Percentiles rank a stretch among this genome's conserved stretches.
phyloP scores from a whole-genome alignment of 805 yeast species.

The Blastobotrys peoriensis region DNA sequence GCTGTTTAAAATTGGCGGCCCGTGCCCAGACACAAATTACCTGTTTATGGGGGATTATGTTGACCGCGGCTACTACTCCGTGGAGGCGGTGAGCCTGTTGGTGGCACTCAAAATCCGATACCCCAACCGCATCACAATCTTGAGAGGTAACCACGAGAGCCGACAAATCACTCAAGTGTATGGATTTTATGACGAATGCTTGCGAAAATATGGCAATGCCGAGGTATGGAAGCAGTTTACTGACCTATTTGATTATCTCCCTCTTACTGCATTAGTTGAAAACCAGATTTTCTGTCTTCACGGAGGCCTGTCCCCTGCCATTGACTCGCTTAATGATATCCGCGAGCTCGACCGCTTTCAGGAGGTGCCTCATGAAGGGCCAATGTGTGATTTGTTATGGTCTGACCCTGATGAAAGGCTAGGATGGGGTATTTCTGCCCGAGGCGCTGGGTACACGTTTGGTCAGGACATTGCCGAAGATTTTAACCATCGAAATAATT shows the following conservation, averaged over 20 bases:
- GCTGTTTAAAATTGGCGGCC: slow-evolving; percentile 88
- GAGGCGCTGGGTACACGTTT: slow-evolving; percentile 98
- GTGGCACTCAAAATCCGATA: slow-evolving; percentile 90
- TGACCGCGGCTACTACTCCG: slow-evolving; percentile 82
- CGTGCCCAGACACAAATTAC: slow-evolving; percentile 86
- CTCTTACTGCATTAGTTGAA: slow-evolving; percentile 88
- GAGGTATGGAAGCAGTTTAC: slow-evolving; percentile 91
- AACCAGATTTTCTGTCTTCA: slow-evolving; percentile 86
- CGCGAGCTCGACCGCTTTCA: slow-evolving; percentile 86
- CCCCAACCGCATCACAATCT: slow-evolving; percentile 84
- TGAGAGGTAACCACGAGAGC: slow-evolving; percentile 93
- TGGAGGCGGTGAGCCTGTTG: slow-evolving; percentile 82
- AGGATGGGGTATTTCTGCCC: slow-evolving; percentile 96
- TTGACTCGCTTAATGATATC: slow-evolving; percentile 88
- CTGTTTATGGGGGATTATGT: slow-evolving; percentile 90
- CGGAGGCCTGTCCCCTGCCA: slow-evolving; percentile 93
- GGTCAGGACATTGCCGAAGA: slow-evolving; percentile 93
- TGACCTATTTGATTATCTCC: slow-evolving; percentile 87
- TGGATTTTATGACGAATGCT: slow-evolving; percentile 93
- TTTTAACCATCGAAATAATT: slow-evolving; percentile 84
- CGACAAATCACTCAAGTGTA: slow-evolving; percentile 95
- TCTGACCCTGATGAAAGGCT: slow-evolving; percentile 95
- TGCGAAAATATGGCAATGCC: slow-evolving; percentile 87
- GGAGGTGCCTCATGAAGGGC: slow-evolving; percentile 97
- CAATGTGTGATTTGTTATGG: slow-evolving; percentile 96